Conservation (phyloP, 345 rosid genomes). For the Populus davidiana region DNA sequence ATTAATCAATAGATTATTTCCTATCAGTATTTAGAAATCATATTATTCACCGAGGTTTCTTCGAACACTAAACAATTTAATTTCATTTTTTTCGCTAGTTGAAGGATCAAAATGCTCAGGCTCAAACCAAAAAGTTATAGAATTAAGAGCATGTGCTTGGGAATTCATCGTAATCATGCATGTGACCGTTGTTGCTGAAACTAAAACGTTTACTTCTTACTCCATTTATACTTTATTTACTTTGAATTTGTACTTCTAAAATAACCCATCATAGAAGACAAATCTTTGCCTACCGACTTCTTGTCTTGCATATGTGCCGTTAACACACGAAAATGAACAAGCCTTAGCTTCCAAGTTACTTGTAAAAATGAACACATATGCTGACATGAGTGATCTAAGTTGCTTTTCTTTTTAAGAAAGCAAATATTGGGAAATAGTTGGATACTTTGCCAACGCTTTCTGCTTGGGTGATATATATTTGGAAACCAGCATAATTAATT, state of each 20-base stretch:
- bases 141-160: not conserved
- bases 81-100: too few relatives aligned
- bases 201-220: not conserved
- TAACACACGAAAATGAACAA: slow-evolving; percentile 12
- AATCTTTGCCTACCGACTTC: not conserved
- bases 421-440: slow-evolving; percentile 3
- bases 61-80: not conserved
- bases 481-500: not conserved
- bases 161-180: not conserved
- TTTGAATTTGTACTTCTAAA: not conserved
- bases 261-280: not conserved
- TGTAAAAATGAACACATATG: not conserved
- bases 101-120: not conserved
- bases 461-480: slow-evolving; percentile 4
- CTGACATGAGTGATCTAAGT: not conserved
- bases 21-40: not conserved
- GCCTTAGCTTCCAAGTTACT: slow-evolving; percentile 31
- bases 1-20: not conserved
- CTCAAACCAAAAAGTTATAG: not conserved
- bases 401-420: slow-evolving; percentile 27
- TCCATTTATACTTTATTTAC: not conserved
- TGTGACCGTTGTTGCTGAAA: not conserved
- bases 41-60: not conserved
- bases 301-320: not conserved
- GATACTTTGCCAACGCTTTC: slow-evolving; percentile 30